Evolutionary conservation across 306 rosid species (phyloP).

Genomic region (Astragalus glycyphyllos): DNA sequence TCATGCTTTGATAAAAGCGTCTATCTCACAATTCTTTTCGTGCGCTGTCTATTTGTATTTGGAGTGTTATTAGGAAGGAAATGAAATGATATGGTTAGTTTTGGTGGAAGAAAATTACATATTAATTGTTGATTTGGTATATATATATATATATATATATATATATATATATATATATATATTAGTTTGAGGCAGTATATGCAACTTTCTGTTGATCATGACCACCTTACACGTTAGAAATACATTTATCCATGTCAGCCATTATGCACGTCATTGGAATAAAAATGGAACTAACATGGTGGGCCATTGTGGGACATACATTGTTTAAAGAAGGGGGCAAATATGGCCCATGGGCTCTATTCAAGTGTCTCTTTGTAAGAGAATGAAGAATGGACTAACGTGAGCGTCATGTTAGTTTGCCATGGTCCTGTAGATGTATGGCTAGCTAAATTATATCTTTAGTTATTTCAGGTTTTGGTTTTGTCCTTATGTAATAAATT

Average conservation of each 20-base stretch:
- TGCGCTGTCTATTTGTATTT: too few relatives aligned
- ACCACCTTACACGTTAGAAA: background rate
- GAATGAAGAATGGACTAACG: constrained; percentile 65
- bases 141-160: too few relatives aligned
- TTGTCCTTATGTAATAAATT: too few relatives aligned
- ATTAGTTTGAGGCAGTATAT: background rate
- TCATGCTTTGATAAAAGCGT: too few relatives aligned
- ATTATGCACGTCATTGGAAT: constrained; percentile 17
- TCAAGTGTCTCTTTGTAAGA: constrained; percentile 58
- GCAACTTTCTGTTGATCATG: constrained; percentile 39
- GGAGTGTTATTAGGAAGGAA: too few relatives aligned
- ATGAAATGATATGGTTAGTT: too few relatives aligned
- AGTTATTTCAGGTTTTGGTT: too few relatives aligned
- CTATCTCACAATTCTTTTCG: too few relatives aligned
- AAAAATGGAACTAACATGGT: constrained; percentile 1
- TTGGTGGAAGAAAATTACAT: too few relatives aligned
- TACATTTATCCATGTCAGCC: constrained; percentile 4
- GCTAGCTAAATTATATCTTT: background rate
- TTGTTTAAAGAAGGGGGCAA: constrained; percentile 57
- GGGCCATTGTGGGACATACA: constrained; percentile 50
- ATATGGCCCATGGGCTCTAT: constrained; percentile 56
- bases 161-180: too few relatives aligned
- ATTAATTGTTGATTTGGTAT: too few relatives aligned
- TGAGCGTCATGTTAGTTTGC: constrained; percentile 87
- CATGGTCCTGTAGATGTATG: constrained; percentile 63